A percentile compares a stretch with the other conserved stretches of the same genome.
phyloP scores from a whole-genome alignment of 768 basidiomycete species.

The Sutorius australiensis region DNA sequence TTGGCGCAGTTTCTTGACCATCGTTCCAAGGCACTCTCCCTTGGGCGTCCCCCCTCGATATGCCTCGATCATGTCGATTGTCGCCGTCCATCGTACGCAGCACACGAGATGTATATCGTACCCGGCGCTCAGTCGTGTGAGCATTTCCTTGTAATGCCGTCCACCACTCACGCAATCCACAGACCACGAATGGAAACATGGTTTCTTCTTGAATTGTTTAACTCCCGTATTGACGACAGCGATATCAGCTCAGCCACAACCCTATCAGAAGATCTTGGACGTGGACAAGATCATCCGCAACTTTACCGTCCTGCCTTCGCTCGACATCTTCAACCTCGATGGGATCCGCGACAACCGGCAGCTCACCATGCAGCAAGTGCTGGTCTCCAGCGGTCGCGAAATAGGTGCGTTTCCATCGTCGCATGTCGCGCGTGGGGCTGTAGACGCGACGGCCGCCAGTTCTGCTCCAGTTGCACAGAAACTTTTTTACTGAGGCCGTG shows the following conservation, averaged over 20 bases:
- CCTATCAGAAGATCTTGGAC: constrained; percentile 48
- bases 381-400: constrained; percentile 58
- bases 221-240: constrained; percentile 59
- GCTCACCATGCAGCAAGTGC: constrained; percentile 60
- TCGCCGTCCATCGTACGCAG: constrained; percentile 35
- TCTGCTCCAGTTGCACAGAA: constrained; percentile 63
- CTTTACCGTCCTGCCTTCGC: constrained; percentile 48
- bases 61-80: constrained; percentile 65
- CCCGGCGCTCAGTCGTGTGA: constrained; percentile 29
- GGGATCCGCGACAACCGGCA: constrained; percentile 43
- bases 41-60: constrained; percentile 69
- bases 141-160: constrained; percentile 11
- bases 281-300: constrained; percentile 56
- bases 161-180: constrained; percentile 12
- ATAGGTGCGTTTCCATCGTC: constrained; percentile 43
- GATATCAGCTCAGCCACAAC: constrained; percentile 48
- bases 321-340: constrained; percentile 41
- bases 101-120: constrained; percentile 29
- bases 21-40: constrained; percentile 52
- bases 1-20: constrained; percentile 12
- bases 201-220: constrained; percentile 60
- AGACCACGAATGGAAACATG: constrained; percentile 74
- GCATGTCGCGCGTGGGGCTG: constrained; percentile 1
- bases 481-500: constrained; percentile 65
- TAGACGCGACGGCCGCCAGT: constrained; percentile 36